Percentiles rank a stretch among this genome's conserved stretches.
Conservation (phyloP, 2,329 filamentous ascomycete genomes). For the Pseudogymnoascus sp. region DNA sequence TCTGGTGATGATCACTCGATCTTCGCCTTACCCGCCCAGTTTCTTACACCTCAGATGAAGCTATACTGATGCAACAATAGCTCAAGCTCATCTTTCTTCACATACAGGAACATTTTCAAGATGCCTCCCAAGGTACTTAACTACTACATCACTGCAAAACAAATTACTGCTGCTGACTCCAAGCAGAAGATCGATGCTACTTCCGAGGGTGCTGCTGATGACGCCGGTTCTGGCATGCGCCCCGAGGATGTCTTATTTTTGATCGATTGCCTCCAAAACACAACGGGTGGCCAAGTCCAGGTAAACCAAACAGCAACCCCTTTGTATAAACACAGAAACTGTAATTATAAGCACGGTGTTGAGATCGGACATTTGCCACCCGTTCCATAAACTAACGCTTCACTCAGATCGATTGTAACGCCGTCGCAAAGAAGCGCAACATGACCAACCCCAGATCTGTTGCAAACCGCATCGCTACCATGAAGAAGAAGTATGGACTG, state of each 20-base stretch:
- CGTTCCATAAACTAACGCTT: background rate
- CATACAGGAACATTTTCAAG: background rate
- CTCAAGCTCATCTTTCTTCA: background rate
- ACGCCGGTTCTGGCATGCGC: slow-evolving; percentile 13
- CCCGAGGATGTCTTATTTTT: slow-evolving; percentile 20
- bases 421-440: slow-evolving; percentile 17
- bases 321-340: background rate
- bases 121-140: background rate
- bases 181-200: background rate
- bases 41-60: background rate
- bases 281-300: slow-evolving; percentile 17
- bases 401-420: slow-evolving; percentile 19
- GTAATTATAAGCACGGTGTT: background rate
- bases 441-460: slow-evolving; percentile 21
- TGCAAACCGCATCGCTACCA: slow-evolving; percentile 17
- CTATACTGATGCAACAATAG: background rate
- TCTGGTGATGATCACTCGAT: background rate
- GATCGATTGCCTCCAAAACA: slow-evolving; percentile 21
- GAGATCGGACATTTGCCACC: background rate
- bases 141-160: background rate
- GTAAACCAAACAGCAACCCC: slow-evolving; percentile 16
- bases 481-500: slow-evolving; percentile 25
- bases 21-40: background rate
- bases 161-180: background rate
- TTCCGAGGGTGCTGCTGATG: background rate